Conservation (phyloP, 805 yeast species). For the Priceomyces castillae region DNA sequence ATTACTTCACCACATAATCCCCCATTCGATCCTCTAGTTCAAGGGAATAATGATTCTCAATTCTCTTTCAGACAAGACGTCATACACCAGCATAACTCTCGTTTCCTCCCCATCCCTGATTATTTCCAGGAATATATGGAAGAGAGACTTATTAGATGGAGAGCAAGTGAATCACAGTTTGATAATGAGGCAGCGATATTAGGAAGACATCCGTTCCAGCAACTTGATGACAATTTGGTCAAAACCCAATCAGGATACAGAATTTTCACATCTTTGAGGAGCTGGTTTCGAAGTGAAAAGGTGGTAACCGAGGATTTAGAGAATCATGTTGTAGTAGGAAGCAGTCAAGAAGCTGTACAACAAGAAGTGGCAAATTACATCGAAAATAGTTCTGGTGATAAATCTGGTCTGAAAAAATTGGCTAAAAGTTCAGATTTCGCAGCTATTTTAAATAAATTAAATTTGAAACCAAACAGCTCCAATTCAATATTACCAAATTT, state of each 20-base stretch:
- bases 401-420: slow-evolving; percentile 1
- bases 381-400: not conserved
- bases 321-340: not conserved
- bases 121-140: slow-evolving; percentile 27
- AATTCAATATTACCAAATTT: slow-evolving; percentile 11
- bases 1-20: slow-evolving; percentile 20
- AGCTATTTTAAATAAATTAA: slow-evolving; percentile 5
- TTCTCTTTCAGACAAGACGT: slow-evolving; percentile 7
- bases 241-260: not conserved
- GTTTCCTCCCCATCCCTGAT: slow-evolving; percentile 12
- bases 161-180: slow-evolving; percentile 32
- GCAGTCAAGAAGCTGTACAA: too few species aligned
- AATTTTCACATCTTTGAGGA: slow-evolving; percentile 1
- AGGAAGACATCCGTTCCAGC: slow-evolving; percentile 33
- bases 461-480: slow-evolving; percentile 17
- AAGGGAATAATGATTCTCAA: not conserved
- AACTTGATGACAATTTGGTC: not conserved
- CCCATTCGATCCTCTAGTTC: slow-evolving; percentile 14
- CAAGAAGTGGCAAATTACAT: not conserved
- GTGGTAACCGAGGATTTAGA: not conserved
- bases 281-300: slow-evolving; percentile 7
- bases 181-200: slow-evolving; percentile 21
- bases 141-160: slow-evolving; percentile 29
- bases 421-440: slow-evolving; percentile 5
- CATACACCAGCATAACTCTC: slow-evolving; percentile 10